Evolutionary conservation across 2,329 filamentous ascomycete species (phyloP).

Genomic region (Verruconis gallopava): DNA sequence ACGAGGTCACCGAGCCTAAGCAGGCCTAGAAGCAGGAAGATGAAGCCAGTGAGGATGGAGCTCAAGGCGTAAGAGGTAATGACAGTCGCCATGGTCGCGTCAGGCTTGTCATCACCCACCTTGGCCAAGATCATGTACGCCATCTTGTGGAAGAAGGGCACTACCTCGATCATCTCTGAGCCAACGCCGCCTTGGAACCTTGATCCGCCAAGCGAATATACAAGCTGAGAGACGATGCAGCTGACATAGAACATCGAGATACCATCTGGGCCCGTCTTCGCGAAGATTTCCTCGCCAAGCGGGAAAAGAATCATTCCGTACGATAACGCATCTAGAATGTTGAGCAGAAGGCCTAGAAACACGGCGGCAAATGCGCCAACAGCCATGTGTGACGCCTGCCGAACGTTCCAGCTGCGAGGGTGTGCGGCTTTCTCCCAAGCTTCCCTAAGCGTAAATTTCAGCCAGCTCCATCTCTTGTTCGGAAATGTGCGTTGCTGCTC

Average conservation of each 20-base stretch:
- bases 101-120: constrained; percentile 61
- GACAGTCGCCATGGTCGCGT: constrained; percentile 84
- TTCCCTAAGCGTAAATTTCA: background rate
- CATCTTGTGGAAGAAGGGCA: constrained; percentile 8
- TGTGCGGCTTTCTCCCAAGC: background rate
- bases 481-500: background rate
- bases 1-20: constrained; percentile 85
- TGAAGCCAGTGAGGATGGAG: constrained; percentile 76
- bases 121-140: constrained; percentile 69
- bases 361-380: constrained; percentile 60
- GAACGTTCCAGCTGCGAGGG: constrained; percentile 5
- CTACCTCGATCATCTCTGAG: constrained; percentile 61
- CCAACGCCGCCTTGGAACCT: constrained; percentile 84
- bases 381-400: constrained; percentile 10
- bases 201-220: constrained; percentile 73
- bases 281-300: constrained; percentile 74
- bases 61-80: constrained; percentile 85
- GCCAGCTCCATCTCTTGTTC: background rate
- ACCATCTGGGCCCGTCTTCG: constrained; percentile 74
- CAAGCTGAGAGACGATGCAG: constrained; percentile 85
- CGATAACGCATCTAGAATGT: constrained; percentile 86
- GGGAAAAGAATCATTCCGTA: constrained; percentile 96
- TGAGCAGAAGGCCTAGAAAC: constrained; percentile 75
- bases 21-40: constrained; percentile 83
- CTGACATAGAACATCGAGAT: constrained; percentile 99